These are phyloP conservation scores for Raffaelea ambrosiae DNA, from an alignment of 2,329 filamentous ascomycete genomes.

Conservation along the genomic window DNA sequence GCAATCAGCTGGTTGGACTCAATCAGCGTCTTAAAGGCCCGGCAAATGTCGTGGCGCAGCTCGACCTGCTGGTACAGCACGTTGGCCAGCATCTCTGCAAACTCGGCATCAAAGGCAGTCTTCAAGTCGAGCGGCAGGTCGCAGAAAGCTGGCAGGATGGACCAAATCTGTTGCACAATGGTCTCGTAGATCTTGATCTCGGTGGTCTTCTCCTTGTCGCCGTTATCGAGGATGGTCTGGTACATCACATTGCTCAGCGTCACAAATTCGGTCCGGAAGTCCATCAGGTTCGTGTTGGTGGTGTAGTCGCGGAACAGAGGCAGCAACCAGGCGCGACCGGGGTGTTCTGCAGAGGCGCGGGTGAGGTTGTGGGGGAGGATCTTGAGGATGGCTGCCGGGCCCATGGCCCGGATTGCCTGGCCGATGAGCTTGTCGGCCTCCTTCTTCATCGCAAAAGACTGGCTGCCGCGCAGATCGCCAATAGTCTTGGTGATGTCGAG, in stretches of 20 bases:
- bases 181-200: constrained; percentile 98
- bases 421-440: constrained; percentile 87
- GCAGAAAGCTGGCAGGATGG: constrained; percentile 86
- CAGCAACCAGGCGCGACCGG: constrained; percentile 88
- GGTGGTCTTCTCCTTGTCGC: constrained; percentile 78
- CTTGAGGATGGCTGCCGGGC: constrained; percentile 72
- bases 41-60: constrained; percentile 78
- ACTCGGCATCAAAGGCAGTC: constrained; percentile 72
- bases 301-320: constrained; percentile 84
- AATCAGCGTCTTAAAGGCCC: constrained; percentile 74
- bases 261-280: constrained; percentile 81
- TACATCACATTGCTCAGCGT: constrained; percentile 87
- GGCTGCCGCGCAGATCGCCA: constrained; percentile 79
- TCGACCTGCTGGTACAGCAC: constrained; percentile 88
- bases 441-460: constrained; percentile 88
- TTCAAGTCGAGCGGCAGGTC: constrained; percentile 76
- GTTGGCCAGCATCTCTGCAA: constrained; percentile 86
- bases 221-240: constrained; percentile 78
- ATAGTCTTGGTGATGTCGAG: constrained; percentile 67
- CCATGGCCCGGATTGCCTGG: constrained; percentile 82
- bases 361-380: constrained; percentile 81
- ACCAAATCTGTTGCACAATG: constrained; percentile 91
- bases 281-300: constrained; percentile 75
- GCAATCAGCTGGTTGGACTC: constrained; percentile 84
- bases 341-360: constrained; percentile 66